Base-by-base conservation (phyloP, 1,139 yeast species). In the Candida tunisiensis region DNA sequence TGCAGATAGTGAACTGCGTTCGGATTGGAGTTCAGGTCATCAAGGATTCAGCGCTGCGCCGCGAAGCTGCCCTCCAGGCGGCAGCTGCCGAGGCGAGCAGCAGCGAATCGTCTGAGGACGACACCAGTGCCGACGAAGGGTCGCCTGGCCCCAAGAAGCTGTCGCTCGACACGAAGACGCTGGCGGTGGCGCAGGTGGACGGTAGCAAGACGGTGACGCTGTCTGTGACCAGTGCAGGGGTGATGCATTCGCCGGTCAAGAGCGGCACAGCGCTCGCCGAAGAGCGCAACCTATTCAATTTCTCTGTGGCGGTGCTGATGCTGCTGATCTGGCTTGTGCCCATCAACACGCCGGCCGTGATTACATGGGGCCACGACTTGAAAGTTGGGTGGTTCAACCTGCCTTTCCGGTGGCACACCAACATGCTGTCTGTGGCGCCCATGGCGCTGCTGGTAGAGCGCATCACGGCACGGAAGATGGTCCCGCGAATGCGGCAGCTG, bases 331-430 rank as follows among this genome's bases (percentile, higher is more conserved):
- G 50, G 38, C 33, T 48, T 5, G 31, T 47, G 9, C 57, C 57
- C 2, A 38, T 49, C 21, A 45, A 47, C 15, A 34, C 46, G 7
- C 53, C 56, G 1, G 33, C 45, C 9, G 37, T 52, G 14, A 36
- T 47, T 6, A 57, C 51, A 8, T 52, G 55, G 55, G 29, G 44
- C 9, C 50, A 47, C 24, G 48, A 51, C 25, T 28, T 51, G 21
- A 27, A 41, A 6, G 37, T 40, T 10, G 38, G 39, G 16, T 47
- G 51, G 51, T 33, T 33, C 21, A 38, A n/a, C n/a, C n/a, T 44
- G 26, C 44, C 50, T 4, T 43, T 47, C 26, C 34, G 44, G 15
- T 38, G 46, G 9, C 44, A 44, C 29, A 47, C 45, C 29, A 45
- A 42, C 28, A 28, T 48, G 15, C 31, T 52, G 11, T 42, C 54